These are phyloP conservation scores for Huntiella abstrusa DNA, from an alignment of 2,329 filamentous ascomycete species.

Conservation along the genomic window DNA sequence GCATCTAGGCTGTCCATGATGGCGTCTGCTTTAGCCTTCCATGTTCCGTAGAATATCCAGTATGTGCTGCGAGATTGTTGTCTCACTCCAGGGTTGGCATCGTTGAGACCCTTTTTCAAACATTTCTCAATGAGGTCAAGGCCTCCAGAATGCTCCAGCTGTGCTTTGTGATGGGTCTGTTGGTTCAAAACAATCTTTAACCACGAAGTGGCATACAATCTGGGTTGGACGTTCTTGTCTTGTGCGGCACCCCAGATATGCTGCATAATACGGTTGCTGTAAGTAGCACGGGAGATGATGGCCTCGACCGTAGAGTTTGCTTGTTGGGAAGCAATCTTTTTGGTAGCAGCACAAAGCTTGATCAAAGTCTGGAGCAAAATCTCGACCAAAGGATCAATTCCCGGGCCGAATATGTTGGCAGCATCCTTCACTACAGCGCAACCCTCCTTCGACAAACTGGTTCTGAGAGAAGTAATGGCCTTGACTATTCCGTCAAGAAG, in stretches of 20 bases:
- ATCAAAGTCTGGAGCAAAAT: conserved; percentile 75
- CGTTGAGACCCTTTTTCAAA: conserved; percentile 70
- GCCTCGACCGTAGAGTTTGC: conserved; percentile 66
- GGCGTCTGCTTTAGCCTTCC: conserved; percentile 56
- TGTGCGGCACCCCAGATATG: conserved; percentile 67
- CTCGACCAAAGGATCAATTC: conserved; percentile 75
- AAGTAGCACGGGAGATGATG: conserved; percentile 63
- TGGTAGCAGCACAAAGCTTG: conserved; percentile 75
- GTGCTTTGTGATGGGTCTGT: conserved; percentile 57
- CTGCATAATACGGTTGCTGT: conserved; percentile 63
- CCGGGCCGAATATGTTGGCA: conserved; percentile 54
- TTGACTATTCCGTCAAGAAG: conserved; percentile 82
- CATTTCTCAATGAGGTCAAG: conserved; percentile 72
- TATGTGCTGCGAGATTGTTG: conserved; percentile 72
- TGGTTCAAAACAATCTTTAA: conserved; percentile 64
- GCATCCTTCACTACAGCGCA: conserved; percentile 74
- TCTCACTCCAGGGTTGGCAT: conserved; percentile 77
- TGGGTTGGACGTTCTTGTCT: conserved; percentile 84
- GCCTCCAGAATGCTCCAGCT: conserved; percentile 70
- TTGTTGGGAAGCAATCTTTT: conserved; percentile 77
- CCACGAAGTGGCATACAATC: conserved; percentile 65
- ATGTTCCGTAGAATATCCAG: conserved; percentile 64
- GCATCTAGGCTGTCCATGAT: conserved; percentile 64
- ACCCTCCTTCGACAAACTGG: conserved; percentile 74
- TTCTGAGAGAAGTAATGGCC: conserved; percentile 62